A percentile compares a stretch with the other conserved stretches of the same genome.
Evolutionary conservation across 176 grass and related monocot species (phyloP).

Genomic region (Aechmea fasciata): DNA sequence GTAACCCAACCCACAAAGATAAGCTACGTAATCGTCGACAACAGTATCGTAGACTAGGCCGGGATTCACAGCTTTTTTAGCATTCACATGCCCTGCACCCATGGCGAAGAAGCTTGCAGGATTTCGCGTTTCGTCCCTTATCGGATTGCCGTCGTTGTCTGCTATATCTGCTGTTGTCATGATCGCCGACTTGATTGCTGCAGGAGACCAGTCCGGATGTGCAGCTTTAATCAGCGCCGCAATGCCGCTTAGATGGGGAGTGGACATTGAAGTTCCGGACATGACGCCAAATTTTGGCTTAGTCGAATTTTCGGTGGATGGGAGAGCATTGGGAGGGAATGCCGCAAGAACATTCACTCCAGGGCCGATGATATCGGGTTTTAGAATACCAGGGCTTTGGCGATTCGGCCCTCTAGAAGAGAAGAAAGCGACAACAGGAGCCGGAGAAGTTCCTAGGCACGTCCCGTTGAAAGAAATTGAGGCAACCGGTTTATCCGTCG

Average conservation of each 20-base stretch:
- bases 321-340: background rate
- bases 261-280: slow-evolving; percentile 9
- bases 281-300: background rate
- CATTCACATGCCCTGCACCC: slow-evolving; percentile 7
- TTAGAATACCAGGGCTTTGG: background rate
- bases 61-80: background rate
- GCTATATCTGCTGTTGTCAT: slow-evolving; percentile 5
- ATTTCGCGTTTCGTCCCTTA: background rate
- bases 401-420: slow-evolving; percentile 7
- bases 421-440: background rate
- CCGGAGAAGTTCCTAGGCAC: background rate
- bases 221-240: background rate
- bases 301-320: background rate
- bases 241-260: slow-evolving; percentile 3
- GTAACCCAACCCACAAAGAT: slow-evolving; percentile 1
- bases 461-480: background rate
- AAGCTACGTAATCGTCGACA: slow-evolving; percentile 1
- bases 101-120: background rate
- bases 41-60: slow-evolving; percentile 2
- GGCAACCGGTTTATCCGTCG: background rate
- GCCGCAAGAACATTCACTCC: slow-evolving; percentile 14
- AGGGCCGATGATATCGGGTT: slow-evolving; percentile 10
- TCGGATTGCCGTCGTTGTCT: background rate
- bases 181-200: slow-evolving; percentile 12
- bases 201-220: slow-evolving; percentile 2